These are phyloP conservation scores for Beauveria sp. DNA, from an alignment of 2,329 filamentous ascomycete genomes.

Conservation along the genomic window DNA sequence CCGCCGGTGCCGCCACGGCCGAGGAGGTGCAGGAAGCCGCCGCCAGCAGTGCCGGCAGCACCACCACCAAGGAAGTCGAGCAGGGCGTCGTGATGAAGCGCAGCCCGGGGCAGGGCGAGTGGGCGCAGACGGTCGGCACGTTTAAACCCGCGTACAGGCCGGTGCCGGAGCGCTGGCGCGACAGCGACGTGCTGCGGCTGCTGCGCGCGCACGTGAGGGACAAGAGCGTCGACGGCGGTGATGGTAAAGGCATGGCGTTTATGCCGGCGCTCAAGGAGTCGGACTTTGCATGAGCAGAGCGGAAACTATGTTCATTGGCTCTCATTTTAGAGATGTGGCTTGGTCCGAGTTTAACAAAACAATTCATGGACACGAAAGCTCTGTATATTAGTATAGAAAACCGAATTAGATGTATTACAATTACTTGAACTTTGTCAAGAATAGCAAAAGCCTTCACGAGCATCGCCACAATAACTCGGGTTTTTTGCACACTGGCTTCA, in stretches of 20 bases:
- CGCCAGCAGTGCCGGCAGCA: slow-evolving; percentile 11
- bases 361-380: not conserved
- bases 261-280: slow-evolving; percentile 41
- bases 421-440: not conserved
- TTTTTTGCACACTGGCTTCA: too few species aligned
- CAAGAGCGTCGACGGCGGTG: slow-evolving; percentile 37
- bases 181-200: slow-evolving; percentile 69
- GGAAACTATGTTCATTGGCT: not conserved
- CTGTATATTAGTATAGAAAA: not conserved
- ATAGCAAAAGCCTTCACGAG: not conserved
- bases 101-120: slow-evolving; percentile 58
- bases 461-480: too few species aligned
- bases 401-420: not conserved
- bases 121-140: slow-evolving; percentile 91
- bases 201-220: slow-evolving; percentile 72
- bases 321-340: not conserved
- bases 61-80: not conserved
- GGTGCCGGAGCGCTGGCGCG: slow-evolving; percentile 77
- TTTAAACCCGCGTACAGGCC: slow-evolving; percentile 92
- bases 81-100: slow-evolving; percentile 22
- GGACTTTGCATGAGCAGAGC: not conserved
- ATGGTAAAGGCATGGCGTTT: slow-evolving; percentile 45
- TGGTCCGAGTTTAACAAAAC: not conserved
- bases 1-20: slow-evolving; percentile 18
- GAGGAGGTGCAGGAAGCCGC: slow-evolving; percentile 14